These are phyloP conservation scores for Musa itinerans DNA, from an alignment of 176 grass and related monocot species.

Conservation along the genomic window DNA sequence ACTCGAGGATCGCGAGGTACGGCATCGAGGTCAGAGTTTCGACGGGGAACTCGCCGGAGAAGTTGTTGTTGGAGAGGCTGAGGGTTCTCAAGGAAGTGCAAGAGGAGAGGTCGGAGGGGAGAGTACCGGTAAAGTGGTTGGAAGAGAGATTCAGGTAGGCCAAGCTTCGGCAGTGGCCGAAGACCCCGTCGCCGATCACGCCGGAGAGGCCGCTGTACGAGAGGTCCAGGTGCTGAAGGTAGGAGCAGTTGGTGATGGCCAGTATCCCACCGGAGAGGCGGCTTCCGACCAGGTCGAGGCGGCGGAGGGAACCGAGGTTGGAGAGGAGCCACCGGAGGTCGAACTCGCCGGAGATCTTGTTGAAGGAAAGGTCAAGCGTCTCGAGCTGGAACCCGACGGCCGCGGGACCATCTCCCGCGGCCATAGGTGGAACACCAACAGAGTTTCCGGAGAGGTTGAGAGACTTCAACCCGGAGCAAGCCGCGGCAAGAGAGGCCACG, in stretches of 20 bases:
- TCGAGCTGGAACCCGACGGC: constrained; percentile 23
- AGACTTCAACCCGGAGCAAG: constrained; percentile 33
- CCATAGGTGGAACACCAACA: neutral
- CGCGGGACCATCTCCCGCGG: neutral
- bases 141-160: constrained; percentile 9
- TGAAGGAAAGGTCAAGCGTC: constrained; percentile 55
- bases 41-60: constrained; percentile 10
- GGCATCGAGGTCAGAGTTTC: constrained; percentile 9
- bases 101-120: constrained; percentile 11
- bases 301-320: neutral
- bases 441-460: constrained; percentile 47
- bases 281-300: constrained; percentile 2
- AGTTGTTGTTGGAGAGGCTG: constrained; percentile 15
- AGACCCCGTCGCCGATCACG: neutral
- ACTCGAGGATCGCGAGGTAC: constrained; percentile 3
- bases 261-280: constrained; percentile 1
- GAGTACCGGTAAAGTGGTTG: constrained; percentile 16
- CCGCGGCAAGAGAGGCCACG: constrained; percentile 33
- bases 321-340: constrained; percentile 41
- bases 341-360: constrained; percentile 47
- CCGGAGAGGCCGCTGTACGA: constrained; percentile 6
- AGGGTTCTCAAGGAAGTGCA: constrained; percentile 9
- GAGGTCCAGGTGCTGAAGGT: constrained; percentile 15
- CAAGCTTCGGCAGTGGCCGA: constrained; percentile 6
- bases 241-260: constrained; percentile 6